Percentiles rank a stretch among this genome's conserved stretches.
phyloP scores from a whole-genome alignment of 176 grass and related monocot genomes.

The Zoysia japonica region DNA sequence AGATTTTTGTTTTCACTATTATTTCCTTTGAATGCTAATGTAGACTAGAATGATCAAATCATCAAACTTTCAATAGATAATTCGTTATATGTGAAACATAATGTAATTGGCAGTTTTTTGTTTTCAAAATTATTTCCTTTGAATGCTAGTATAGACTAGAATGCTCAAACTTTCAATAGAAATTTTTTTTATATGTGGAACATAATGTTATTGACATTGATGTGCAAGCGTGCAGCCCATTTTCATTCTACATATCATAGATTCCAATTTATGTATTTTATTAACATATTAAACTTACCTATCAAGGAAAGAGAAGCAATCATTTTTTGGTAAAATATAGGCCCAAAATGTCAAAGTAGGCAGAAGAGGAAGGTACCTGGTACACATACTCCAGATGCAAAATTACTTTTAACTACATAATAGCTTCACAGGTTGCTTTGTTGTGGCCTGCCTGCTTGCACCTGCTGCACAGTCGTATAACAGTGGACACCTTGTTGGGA shows the following conservation, averaged over 20 bases:
- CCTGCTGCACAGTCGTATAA: constrained; percentile 84
- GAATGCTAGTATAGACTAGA: neutral
- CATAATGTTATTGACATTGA: neutral
- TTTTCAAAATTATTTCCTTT: neutral
- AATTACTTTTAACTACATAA: constrained; percentile 49
- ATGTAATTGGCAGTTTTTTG: neutral
- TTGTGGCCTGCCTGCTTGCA: constrained; percentile 91
- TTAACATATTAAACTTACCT: constrained; percentile 7
- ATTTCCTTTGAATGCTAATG: neutral
- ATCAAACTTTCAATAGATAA: neutral
- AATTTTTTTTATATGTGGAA: neutral
- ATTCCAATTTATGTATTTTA: constrained; percentile 9
- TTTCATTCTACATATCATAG: constrained; percentile 13
- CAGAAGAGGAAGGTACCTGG: constrained; percentile 31
- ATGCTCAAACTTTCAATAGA: neutral
- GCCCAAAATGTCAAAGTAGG: neutral
- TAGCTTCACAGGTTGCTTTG: constrained; percentile 86
- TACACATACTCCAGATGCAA: constrained; percentile 18
- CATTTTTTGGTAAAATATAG: neutral
- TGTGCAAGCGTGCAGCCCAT: neutral
- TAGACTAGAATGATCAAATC: neutral
- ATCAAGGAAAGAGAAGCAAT: constrained; percentile 13
- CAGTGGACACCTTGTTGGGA: constrained; percentile 63
- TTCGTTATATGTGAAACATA: neutral
- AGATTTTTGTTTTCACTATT: neutral